Evolutionary conservation across 495 filamentous ascomycete genomes (phyloP).

Genomic region (Daldinia loculata): DNA sequence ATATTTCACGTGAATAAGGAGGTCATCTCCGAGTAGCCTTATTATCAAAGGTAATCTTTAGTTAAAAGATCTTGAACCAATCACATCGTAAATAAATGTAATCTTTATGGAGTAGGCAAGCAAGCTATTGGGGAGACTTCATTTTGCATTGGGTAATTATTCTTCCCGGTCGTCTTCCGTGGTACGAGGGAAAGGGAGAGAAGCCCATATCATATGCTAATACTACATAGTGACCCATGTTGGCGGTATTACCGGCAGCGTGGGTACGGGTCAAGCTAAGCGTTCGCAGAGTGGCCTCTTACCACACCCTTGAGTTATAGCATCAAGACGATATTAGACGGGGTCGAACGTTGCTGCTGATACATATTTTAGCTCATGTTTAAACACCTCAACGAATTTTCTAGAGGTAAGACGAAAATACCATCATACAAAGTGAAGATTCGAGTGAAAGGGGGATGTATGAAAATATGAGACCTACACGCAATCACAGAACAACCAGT

Average conservation of each 20-base stretch:
- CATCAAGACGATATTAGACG: neutral
- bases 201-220: too few species aligned
- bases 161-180: neutral
- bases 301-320: neutral
- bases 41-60: neutral
- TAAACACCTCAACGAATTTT: neutral
- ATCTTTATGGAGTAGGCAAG: neutral
- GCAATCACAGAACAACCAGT: neutral
- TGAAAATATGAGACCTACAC: neutral
- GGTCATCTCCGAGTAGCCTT: neutral
- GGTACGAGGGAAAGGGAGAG: too few species aligned
- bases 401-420: neutral
- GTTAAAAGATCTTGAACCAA: neutral
- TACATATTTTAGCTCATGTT: neutral
- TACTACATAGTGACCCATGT: neutral
- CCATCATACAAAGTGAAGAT: too few species aligned
- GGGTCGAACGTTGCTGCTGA: neutral
- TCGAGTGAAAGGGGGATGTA: too few species aligned
- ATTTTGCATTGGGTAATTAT: neutral
- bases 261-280: neutral
- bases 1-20: neutral
- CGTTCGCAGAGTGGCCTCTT: neutral
- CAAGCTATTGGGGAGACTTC: neutral
- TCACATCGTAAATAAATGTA: neutral
- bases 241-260: neutral